Evolutionary conservation across 2,329 filamentous ascomycete genomes (phyloP).

Genomic region (Epicoccum sorghinum): DNA sequence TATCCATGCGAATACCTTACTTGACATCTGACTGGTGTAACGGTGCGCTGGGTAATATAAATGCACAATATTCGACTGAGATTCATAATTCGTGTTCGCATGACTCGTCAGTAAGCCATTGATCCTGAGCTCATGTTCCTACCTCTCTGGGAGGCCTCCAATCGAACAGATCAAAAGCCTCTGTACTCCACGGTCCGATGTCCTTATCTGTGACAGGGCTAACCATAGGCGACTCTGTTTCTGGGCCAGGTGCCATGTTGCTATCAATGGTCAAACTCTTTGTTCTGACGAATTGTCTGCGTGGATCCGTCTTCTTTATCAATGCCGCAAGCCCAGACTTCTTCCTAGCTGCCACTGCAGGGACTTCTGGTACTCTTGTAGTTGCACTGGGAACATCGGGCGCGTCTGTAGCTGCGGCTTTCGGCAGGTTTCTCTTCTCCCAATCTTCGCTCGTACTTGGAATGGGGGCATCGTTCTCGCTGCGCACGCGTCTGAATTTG

Average conservation of each 20-base stretch:
- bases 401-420: neutral
- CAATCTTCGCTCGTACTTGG: slow-evolving; percentile 37
- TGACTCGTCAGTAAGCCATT: neutral
- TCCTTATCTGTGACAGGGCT: slow-evolving; percentile 57
- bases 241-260: slow-evolving; percentile 13
- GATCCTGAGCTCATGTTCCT: neutral
- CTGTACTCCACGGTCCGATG: slow-evolving; percentile 71
- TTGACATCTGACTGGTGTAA: no score
- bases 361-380: neutral
- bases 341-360: slow-evolving; percentile 9
- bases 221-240: slow-evolving; percentile 23
- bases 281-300: slow-evolving; percentile 35
- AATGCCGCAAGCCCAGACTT: slow-evolving; percentile 32
- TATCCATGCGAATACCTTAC: no score
- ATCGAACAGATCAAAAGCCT: slow-evolving; percentile 71
- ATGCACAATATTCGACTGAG: neutral
- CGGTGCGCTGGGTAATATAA: no score
- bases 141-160: slow-evolving; percentile 58
- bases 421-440: slow-evolving; percentile 37
- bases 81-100: neutral
- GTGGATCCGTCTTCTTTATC: slow-evolving; percentile 40
- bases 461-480: slow-evolving; percentile 43
- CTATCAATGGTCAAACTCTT: slow-evolving; percentile 38
- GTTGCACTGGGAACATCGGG: neutral
- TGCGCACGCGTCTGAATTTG: slow-evolving; percentile 36